Conservation (phyloP, 768 basidiomycete species). For the Solioccasus polychromus region DNA sequence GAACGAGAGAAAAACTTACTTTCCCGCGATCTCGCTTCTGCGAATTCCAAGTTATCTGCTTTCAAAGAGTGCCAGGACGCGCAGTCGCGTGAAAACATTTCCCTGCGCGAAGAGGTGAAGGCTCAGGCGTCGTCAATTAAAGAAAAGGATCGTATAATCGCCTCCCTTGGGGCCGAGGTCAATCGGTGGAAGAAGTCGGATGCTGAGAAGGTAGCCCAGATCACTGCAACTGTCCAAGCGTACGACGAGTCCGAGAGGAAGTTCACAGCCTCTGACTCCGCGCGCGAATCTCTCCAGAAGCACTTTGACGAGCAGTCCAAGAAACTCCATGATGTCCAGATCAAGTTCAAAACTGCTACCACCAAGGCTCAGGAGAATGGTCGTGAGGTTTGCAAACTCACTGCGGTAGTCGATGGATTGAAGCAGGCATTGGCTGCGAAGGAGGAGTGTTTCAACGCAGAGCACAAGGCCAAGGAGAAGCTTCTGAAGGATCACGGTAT, state of each 20-base stretch:
- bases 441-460: neutral
- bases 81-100: neutral
- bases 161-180: neutral
- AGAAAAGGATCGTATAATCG: slow-evolving; percentile 1
- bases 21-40: neutral
- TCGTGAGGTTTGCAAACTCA: neutral
- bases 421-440: neutral
- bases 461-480: neutral
- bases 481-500: neutral
- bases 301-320: neutral
- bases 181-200: neutral
- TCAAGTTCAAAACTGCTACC: neutral
- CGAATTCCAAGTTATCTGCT: neutral
- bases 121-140: neutral
- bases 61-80: neutral
- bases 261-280: neutral
- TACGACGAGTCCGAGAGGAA: slow-evolving; percentile 1
- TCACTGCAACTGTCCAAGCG: neutral
- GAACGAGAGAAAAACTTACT: neutral
- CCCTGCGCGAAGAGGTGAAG: neutral
- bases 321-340: neutral
- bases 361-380: neutral
- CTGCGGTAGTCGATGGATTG: neutral
- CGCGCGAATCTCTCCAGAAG: neutral
- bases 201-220: neutral